Evolutionary conservation across 2,329 filamentous ascomycete genomes (phyloP).

Genomic region (Phoma sp.): DNA sequence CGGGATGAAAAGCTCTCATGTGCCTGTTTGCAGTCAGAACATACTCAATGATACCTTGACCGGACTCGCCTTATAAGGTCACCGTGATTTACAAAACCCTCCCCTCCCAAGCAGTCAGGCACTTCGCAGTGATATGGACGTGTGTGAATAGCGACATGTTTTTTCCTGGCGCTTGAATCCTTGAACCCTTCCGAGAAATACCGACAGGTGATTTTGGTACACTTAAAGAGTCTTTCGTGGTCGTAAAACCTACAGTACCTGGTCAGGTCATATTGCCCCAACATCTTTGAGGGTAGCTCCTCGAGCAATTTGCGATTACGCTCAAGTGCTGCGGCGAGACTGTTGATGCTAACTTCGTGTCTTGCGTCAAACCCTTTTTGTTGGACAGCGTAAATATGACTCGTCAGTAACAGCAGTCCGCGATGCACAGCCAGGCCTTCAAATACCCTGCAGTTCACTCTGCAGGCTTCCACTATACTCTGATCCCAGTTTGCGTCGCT

Average conservation of each 20-base stretch:
- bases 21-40: slow-evolving; percentile 17
- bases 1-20: slow-evolving; percentile 34
- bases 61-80: slow-evolving; percentile 52
- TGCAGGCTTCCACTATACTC: slow-evolving; percentile 23
- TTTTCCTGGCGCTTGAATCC: slow-evolving; percentile 38
- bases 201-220: slow-evolving; percentile 50
- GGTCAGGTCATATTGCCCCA: slow-evolving; percentile 2
- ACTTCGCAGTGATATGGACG: slow-evolving; percentile 52
- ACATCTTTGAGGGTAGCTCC: slow-evolving; percentile 6
- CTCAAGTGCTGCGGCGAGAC: slow-evolving; percentile 33
- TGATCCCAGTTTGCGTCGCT: slow-evolving; percentile 27
- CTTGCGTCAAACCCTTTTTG: slow-evolving; percentile 39
- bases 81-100: slow-evolving; percentile 52
- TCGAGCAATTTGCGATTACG: slow-evolving; percentile 44
- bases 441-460: slow-evolving; percentile 22
- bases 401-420: slow-evolving; percentile 36
- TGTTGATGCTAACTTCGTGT: slow-evolving; percentile 41
- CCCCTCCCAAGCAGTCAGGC: slow-evolving; percentile 43
- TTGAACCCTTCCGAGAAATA: slow-evolving; percentile 56
- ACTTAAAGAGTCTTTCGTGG: slow-evolving; percentile 50
- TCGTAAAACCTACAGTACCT: slow-evolving; percentile 48
- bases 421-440: slow-evolving; percentile 24
- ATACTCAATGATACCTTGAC: too few species aligned
- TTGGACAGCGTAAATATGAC: slow-evolving; percentile 41
- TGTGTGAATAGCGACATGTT: slow-evolving; percentile 51